Evolutionary conservation across 2,329 filamentous ascomycete species (phyloP).

Genomic region (Botrytis tulipae): DNA sequence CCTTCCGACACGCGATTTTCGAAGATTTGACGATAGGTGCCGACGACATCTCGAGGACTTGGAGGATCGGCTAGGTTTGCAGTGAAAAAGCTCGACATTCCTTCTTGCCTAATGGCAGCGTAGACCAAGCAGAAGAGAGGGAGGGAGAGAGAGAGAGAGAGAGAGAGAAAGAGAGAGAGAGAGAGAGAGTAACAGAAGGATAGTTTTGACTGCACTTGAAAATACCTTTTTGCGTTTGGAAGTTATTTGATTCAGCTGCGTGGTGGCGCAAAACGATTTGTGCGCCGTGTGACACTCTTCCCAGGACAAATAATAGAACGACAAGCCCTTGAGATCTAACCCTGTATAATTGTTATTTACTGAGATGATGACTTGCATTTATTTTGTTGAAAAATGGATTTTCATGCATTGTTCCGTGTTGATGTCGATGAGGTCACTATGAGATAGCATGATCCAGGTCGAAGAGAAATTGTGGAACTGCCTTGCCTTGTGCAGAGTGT

Average conservation of each 20-base stretch:
- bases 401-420: not conserved
- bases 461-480: not conserved
- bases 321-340: not conserved
- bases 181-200: not conserved
- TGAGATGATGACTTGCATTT: not conserved
- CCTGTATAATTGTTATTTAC: not conserved
- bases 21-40: slow-evolving; percentile 43
- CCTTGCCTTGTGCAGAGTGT: not conserved
- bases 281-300: not conserved
- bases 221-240: not conserved
- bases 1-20: slow-evolving; percentile 42
- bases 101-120: not conserved
- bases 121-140: not conserved
- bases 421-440: slow-evolving; percentile 2
- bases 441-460: not conserved
- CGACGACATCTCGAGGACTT: slow-evolving; percentile 32
- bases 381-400: not conserved
- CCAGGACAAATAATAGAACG: not conserved
- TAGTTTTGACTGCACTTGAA: not conserved
- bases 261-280: not conserved
- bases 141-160: not conserved
- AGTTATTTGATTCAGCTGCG: not conserved
- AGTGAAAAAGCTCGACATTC: slow-evolving; percentile 11
- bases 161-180: not conserved
- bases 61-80: slow-evolving; percentile 10